Conservation (phyloP, 164 flowering plant species). For the Magnolia sinica region DNA sequence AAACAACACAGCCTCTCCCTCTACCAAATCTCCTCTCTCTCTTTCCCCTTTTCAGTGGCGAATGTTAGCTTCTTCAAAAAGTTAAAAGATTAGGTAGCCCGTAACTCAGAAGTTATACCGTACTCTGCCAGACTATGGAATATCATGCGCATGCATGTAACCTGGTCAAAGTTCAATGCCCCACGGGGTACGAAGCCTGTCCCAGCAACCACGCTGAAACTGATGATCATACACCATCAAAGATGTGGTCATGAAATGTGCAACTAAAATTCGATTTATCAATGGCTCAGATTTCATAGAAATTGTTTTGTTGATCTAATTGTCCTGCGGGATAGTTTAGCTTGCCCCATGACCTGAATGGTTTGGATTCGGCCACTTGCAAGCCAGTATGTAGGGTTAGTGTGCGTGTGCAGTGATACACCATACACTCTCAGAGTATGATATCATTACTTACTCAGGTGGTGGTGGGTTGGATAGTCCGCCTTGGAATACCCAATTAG, state of each 20-base stretch:
- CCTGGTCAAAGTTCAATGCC: neutral
- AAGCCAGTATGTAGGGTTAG: too few species aligned
- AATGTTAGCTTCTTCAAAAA: constrained; percentile 7
- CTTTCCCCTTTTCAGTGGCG: neutral
- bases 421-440: too few species aligned
- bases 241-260: neutral
- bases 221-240: neutral
- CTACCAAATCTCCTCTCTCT: neutral
- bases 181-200: neutral
- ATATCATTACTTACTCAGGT: too few species aligned
- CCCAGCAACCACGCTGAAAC: neutral
- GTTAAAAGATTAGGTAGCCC: constrained; percentile 5
- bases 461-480: too few species aligned
- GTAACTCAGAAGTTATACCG: neutral
- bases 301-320: too few species aligned
- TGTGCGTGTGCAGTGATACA: too few species aligned
- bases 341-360: too few species aligned
- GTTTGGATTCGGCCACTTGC: too few species aligned
- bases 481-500: too few species aligned
- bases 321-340: neutral
- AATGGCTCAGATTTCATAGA: neutral
- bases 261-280: neutral
- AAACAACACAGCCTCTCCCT: neutral
- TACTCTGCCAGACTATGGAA: neutral
- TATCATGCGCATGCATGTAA: neutral